A percentile compares a stretch with the other conserved stretches of the same genome.
phyloP scores from a whole-genome alignment of 1,284 basidiomycete genomes.

The Pterulicium gracile region DNA sequence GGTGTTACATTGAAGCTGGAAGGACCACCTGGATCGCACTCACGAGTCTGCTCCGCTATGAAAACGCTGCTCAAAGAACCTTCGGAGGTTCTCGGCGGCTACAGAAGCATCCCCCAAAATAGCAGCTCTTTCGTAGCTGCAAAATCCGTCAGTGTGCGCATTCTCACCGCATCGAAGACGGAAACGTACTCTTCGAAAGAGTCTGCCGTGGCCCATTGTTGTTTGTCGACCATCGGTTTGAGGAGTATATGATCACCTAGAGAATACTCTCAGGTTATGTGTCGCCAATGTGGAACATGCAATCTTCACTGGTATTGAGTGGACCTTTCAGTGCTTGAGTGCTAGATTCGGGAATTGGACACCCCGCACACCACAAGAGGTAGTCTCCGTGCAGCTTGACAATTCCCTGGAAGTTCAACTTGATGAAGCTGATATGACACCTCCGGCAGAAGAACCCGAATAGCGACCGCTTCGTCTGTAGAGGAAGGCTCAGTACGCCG shows the following conservation, averaged over 20 bases:
- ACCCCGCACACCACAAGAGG: slow-evolving; percentile 44
- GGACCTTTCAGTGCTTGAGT: slow-evolving; percentile 29
- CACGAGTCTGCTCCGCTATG: slow-evolving; percentile 70
- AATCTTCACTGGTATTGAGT: not conserved
- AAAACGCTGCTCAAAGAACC: slow-evolving; percentile 76
- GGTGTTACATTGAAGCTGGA: not conserved
- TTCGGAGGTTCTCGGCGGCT: slow-evolving; percentile 57
- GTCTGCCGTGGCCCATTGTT: slow-evolving; percentile 49
- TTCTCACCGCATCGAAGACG: slow-evolving; percentile 1
- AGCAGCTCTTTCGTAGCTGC: slow-evolving; percentile 56
- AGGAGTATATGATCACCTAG: slow-evolving; percentile 46
- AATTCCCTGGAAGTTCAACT: slow-evolving; percentile 62
- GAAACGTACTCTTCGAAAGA: slow-evolving; percentile 52
- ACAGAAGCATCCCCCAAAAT: slow-evolving; percentile 55
- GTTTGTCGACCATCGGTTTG: slow-evolving; percentile 56
- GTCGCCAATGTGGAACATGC: slow-evolving; percentile 4
- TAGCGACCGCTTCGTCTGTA: slow-evolving; percentile 56
- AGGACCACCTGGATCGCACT: slow-evolving; percentile 18
- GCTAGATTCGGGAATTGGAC: not conserved
- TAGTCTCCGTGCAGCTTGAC: slow-evolving; percentile 54
- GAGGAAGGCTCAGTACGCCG: slow-evolving; percentile 5
- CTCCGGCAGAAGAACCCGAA: slow-evolving; percentile 73
- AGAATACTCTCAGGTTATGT: not conserved
- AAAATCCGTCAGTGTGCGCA: slow-evolving; percentile 4
- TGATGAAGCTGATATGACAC: slow-evolving; percentile 60